A percentile compares a stretch with the other conserved stretches of the same genome.
Conservation (phyloP, 2,329 filamentous ascomycete species). For the Parastagonospora avenae region DNA sequence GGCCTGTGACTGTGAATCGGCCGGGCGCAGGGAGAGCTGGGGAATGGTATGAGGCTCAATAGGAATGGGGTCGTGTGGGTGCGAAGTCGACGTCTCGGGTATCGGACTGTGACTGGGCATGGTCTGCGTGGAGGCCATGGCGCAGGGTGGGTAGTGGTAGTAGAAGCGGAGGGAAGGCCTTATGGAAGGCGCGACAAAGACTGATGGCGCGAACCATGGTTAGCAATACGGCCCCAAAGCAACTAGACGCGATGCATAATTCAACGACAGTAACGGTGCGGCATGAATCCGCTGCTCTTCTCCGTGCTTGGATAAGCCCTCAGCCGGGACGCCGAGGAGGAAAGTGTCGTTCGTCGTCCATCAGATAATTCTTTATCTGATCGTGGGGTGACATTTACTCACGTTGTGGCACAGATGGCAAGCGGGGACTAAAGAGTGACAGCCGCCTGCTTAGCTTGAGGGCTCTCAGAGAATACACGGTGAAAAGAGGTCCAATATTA, state of each 20-base stretch:
- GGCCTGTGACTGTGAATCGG: slow-evolving; percentile 24
- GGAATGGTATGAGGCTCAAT: slow-evolving; percentile 46
- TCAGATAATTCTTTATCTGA: slow-evolving; percentile 13
- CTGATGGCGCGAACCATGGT: slow-evolving; percentile 13
- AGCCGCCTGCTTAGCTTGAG: slow-evolving; percentile 15
- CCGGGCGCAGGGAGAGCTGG: slow-evolving; percentile 32
- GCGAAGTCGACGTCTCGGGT: slow-evolving; percentile 51
- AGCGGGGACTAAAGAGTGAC: slow-evolving; percentile 8
- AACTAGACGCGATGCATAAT: slow-evolving; percentile 1
- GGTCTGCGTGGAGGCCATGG: slow-evolving; percentile 28
- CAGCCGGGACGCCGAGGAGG: background rate
- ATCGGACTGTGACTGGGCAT: slow-evolving; percentile 36
- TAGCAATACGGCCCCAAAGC: slow-evolving; percentile 11
- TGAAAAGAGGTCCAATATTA: slow-evolving; percentile 1
- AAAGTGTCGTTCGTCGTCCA: slow-evolving; percentile 8
- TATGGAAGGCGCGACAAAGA: slow-evolving; percentile 8
- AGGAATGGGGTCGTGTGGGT: slow-evolving; percentile 54
- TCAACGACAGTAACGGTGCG: background rate
- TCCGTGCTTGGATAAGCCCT: slow-evolving; percentile 7
- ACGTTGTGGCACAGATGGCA: slow-evolving; percentile 10
- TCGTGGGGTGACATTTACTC: slow-evolving; percentile 10
- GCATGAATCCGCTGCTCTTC: slow-evolving; percentile 1
- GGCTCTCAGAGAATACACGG: slow-evolving; percentile 10
- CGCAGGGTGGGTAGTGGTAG: slow-evolving; percentile 4
- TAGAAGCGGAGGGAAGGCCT: background rate